Conservation (phyloP, 179 eudicot genomes). For the Pouteria campechiana region DNA sequence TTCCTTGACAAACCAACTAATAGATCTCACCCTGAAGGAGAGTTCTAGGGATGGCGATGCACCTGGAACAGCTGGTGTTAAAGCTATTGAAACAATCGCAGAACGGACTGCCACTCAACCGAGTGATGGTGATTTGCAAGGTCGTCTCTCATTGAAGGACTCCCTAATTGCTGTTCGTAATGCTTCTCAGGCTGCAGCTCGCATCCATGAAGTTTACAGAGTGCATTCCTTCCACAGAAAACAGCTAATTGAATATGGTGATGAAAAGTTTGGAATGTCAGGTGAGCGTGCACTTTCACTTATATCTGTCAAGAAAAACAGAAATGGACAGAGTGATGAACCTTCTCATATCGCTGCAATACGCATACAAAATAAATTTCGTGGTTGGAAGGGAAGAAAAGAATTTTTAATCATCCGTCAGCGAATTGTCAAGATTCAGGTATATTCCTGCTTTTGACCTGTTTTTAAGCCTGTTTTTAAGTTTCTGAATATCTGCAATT, state of each 20-base stretch:
- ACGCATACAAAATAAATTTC: slow-evolving; percentile 68
- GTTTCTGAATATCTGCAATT: too few relatives aligned
- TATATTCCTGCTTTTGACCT: slow-evolving; percentile 6
- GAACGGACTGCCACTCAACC: slow-evolving; percentile 42
- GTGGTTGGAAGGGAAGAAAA: slow-evolving; percentile 72
- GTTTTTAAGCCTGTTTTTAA: too few relatives aligned
- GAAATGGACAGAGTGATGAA: slow-evolving; percentile 31
- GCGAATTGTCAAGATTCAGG: slow-evolving; percentile 81
- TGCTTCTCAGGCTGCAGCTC: slow-evolving; percentile 89
- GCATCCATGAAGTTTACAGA: slow-evolving; percentile 79
- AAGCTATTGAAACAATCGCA: slow-evolving; percentile 32
- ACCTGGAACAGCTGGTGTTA: slow-evolving; percentile 12
- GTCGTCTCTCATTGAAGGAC: slow-evolving; percentile 62
- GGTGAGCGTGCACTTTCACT: slow-evolving; percentile 56
- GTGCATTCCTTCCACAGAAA: slow-evolving; percentile 72
- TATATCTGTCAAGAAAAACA: slow-evolving; percentile 34
- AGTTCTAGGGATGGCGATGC: slow-evolving; percentile 11
- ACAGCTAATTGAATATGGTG: slow-evolving; percentile 38
- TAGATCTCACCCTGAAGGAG: slow-evolving; percentile 39
- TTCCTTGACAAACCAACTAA: slow-evolving; percentile 56
- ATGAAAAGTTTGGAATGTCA: slow-evolving; percentile 22
- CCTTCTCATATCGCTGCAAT: slow-evolving; percentile 61
- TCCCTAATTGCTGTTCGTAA: slow-evolving; percentile 78
- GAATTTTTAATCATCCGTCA: slow-evolving; percentile 56
- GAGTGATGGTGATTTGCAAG: slow-evolving; percentile 31